Percentiles rank a stretch among this genome's conserved stretches.
Evolutionary conservation across 164 flowering plant genomes (phyloP).

Genomic region (Berberis vulgaris): DNA sequence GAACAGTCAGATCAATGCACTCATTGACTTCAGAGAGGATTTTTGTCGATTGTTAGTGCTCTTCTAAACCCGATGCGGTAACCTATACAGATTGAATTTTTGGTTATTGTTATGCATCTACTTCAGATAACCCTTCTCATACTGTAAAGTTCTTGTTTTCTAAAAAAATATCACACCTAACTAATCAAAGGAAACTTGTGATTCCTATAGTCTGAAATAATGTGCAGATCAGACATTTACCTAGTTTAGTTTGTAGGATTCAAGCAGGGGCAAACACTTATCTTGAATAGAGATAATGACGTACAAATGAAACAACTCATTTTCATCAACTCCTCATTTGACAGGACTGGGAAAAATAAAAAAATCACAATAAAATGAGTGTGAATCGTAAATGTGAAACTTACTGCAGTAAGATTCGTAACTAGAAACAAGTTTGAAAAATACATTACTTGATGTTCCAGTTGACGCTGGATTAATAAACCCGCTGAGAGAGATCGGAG

Average conservation of each 20-base stretch:
- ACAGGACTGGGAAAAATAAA: constrained; percentile 62
- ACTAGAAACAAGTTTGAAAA: neutral
- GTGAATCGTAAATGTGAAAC: neutral
- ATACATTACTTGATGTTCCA: constrained; percentile 67
- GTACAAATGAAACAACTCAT: constrained; percentile 80
- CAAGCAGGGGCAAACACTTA: constrained; percentile 66
- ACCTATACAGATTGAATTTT: too few species aligned
- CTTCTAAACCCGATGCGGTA: too few species aligned
- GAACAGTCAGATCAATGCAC: too few species aligned
- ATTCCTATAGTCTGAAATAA: neutral
- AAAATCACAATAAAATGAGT: constrained; percentile 1
- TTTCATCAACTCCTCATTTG: constrained; percentile 93
- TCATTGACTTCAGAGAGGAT: too few species aligned
- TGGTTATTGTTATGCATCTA: too few species aligned
- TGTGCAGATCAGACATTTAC: constrained; percentile 19
- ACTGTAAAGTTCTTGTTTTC: too few species aligned
- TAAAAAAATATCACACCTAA: too few species aligned
- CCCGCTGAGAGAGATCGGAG: too few species aligned
- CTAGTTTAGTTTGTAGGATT: constrained; percentile 83
- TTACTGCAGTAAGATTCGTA: neutral
- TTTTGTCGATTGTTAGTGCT: too few species aligned
- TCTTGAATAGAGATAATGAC: constrained; percentile 86
- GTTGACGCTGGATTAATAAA: too few species aligned
- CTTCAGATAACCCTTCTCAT: too few species aligned
- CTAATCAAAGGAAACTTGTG: neutral